Evolutionary conservation across 2,329 filamentous ascomycete species (phyloP), one percentile per base, ranked within the genome.

Genomic region (Aotearoamyces nothofagi): DNA sequence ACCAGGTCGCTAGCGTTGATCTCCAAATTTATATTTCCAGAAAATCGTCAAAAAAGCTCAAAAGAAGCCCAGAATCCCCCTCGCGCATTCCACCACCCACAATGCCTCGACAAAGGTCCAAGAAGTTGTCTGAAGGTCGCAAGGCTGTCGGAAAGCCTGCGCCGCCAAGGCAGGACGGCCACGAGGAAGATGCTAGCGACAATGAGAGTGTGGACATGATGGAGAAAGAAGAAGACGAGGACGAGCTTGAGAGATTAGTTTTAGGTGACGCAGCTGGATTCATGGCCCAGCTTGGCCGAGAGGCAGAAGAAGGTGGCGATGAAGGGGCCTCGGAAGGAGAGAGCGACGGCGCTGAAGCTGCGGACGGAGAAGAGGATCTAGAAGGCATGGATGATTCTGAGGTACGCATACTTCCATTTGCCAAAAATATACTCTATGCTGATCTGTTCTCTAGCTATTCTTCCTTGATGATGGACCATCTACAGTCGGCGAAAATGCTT

Each of bases 181-280:
- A 28, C 17, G 32, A 37, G 11, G 31, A 36, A 13, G 38, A 30
- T 24, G 39, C 32, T 4, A 43, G 39, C 31, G 43, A 45, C 8
- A 39, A 42, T 36, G 44, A 49, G 15, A 41, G 41, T 24, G 39
- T 48, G 1, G 47, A 49, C 3, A 40, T 52, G 9, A 45, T 58
- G 31, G 75, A 79, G 28, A 90, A 87, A 49, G 83, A 92, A 49
- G 74, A 72, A 9, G 74, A 79, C 29, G 86, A 94, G 51, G 72
- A 78, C 46, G 82, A 87, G 49, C 69, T 94, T 16, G 87, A 94
- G 57, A 71, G 75, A 39, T 60, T 94, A 37, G 79, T 98, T 3
- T 80, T 98, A 37, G 90, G 90, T 31, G 80, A 92, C 54, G 73
- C 77, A 26, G 67, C 70, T n/a, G 80, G 76, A 17, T 96, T 96